Base-by-base conservation (phyloP, 495 filamentous ascomycete species). In the Aspergillus panamensis region DNA sequence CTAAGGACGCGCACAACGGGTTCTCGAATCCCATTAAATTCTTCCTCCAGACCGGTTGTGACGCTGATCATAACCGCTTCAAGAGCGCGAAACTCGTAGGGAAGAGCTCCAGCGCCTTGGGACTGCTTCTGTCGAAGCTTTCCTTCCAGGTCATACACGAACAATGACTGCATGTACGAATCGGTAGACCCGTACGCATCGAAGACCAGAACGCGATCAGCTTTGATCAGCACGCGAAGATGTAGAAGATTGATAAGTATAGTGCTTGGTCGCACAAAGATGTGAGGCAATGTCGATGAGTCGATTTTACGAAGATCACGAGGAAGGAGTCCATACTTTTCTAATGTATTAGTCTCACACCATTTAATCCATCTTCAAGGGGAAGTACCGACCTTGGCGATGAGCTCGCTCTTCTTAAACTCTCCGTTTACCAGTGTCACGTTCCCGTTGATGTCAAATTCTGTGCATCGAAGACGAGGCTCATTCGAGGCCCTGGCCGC, bases 291-390 rank as follows among this genome's bases (percentile, higher is more conserved):
- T 60, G 96, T 88, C 50, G 90, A 96, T n/a, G 91, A 96, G 68
- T 97, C 94, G 64, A 97, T 96, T 70, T 98, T 98, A 64, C 94
- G 89, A 8, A 98, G 81, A 78, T 98, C 94, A 48, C 94, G 92
- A 51, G 95, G 92, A 12, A 97, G 84, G 25, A 98, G 84, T 37
- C 94, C 94, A 68, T 97, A 97, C 92, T 97, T 58, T 63, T 51
- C 19, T 25, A 20, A 44, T 21, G 49, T 44, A 33, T 30, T 25
- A 45, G 48, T 43, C 47, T 42, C 16, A 17, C 42, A 1, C 8
- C 25, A 14, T 51, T 13, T 9, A 13, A 30, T 31, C 45, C 29
- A 43, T 17, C 30, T 7, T 51, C 12, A 5, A 8, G 21, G 21
- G 4, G 32, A 3, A 48, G 43, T 45, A 78, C 79, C 14, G 75